Base-by-base conservation (phyloP, 1,284 basidiomycete species). In the Fomitopsis palustris region DNA sequence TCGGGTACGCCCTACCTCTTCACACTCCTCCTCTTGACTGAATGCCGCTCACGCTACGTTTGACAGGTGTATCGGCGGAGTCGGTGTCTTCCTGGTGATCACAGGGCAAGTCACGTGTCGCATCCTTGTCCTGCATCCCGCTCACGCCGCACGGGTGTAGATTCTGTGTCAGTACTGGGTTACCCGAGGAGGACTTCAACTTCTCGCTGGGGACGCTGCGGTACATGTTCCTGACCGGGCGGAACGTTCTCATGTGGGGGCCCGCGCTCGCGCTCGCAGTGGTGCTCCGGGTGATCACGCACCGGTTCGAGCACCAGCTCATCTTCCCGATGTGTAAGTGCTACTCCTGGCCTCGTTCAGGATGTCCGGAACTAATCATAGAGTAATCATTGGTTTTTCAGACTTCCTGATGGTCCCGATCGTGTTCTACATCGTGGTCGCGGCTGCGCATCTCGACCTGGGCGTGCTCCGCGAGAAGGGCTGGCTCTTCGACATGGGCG, bases 401-500 rank as follows among this genome's bases (percentile, higher is more conserved):
- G 90, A 93, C 77, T 98, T 98, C 76, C 77, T 97, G 53, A 69
- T 84, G 59, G 94, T 98, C 62, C 93, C 94, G 1, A 68, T 86
- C 51, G 62, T 94, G 17, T 98, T 98, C 75, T 98, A 98, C 73
- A 71, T 90, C 53, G 77, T 95, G 52, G 83, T 93, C 1, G 79
- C 81, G 0, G 83, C 86, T 51, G 85, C 85, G 0, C 77, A 83
- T 4, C 74, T 94, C 51, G 78, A 91, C 63, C 74, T 98, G 17
- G 74, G 71, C 1, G 72, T 72, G 16, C 76, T 98, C 19, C 80
- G 95, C 25, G 69, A 76, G 10, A 73, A 76, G 0, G 93, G 95
- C 0, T 98, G 95, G 95, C 74, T 98, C n/a, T 97, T 98, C 69
- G 88, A 96, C 71, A 83, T 93, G 54, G 85, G 84, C 12, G 74